phyloP scores from a whole-genome alignment of 2,329 filamentous ascomycete genomes.

The Botryotinia calthae region DNA sequence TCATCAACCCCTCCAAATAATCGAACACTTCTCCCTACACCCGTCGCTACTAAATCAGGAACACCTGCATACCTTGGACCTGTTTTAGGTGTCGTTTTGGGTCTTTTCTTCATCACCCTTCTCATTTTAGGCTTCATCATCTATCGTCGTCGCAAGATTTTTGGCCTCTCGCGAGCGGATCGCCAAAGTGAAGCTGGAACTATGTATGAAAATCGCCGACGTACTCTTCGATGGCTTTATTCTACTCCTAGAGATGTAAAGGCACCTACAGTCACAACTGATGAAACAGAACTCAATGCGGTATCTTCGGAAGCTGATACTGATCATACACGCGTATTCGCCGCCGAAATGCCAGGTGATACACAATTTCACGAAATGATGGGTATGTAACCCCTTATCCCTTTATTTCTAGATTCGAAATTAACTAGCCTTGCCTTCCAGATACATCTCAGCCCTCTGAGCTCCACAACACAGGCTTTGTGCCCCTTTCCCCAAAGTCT shows the following conservation, averaged over 20 bases:
- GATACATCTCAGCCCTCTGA: conserved; percentile 33
- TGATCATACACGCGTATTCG: conserved; percentile 23
- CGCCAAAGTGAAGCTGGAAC: conserved; percentile 33
- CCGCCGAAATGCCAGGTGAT: conserved; percentile 32
- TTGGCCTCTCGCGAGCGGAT: conserved; percentile 23
- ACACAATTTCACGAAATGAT: conserved; percentile 38
- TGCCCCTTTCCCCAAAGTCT: conserved; percentile 15
- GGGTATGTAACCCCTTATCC: conserved; percentile 31
- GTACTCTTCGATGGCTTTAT: conserved; percentile 35
- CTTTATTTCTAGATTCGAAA: background rate
- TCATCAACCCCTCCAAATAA: conserved; percentile 26
- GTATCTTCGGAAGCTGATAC: conserved; percentile 25
- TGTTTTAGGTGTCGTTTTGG: conserved; percentile 60
- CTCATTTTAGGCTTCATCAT: conserved; percentile 52
- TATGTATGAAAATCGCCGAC: conserved; percentile 27
- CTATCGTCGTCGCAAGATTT: conserved; percentile 46
- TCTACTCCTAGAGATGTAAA: conserved; percentile 29
- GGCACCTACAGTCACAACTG: conserved; percentile 36
- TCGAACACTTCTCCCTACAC: conserved; percentile 21
- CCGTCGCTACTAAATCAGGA: conserved; percentile 22
- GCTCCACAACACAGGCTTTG: conserved; percentile 28
- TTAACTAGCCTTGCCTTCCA: conserved; percentile 19
- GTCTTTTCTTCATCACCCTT: conserved; percentile 54
- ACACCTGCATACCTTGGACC: conserved; percentile 59
- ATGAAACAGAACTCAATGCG: conserved; percentile 27